These are phyloP conservation scores for Ophiostoma novo-ulmi DNA, from an alignment of 2,329 filamentous ascomycete genomes.

Conservation along the genomic window DNA sequence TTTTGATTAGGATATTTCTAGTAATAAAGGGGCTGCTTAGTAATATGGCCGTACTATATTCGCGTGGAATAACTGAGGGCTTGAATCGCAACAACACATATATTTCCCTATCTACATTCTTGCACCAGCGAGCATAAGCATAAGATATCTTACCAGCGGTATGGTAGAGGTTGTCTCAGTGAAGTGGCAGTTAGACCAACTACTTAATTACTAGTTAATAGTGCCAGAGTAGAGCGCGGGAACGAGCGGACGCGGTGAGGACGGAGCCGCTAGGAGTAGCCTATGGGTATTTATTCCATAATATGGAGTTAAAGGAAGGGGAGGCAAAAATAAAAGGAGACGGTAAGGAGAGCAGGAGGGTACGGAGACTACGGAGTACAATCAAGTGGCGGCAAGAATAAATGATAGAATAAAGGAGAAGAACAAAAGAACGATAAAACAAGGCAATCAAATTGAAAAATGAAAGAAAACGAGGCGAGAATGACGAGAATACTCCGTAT, in stretches of 20 bases:
- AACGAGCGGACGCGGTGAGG: conserved; percentile 2
- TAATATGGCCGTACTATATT: not conserved
- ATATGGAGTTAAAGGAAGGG: not conserved
- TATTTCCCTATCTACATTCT: no score
- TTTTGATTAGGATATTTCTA: not conserved
- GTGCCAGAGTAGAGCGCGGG: not conserved
- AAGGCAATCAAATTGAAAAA: not conserved
- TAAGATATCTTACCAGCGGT: not conserved
- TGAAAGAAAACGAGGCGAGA: not conserved
- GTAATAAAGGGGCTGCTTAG: not conserved
- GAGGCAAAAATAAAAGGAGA: not conserved
- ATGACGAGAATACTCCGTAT: not conserved
- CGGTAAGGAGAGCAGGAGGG: not conserved
- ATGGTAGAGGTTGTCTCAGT: not conserved
- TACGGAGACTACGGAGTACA: not conserved
- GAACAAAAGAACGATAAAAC: not conserved
- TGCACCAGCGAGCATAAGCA: no score
- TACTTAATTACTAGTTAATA: not conserved
- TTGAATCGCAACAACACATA: no score
- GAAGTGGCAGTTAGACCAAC: not conserved
- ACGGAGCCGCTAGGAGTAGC: not conserved
- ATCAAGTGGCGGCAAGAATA: not conserved
- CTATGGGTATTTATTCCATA: not conserved
- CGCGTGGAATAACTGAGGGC: no score
- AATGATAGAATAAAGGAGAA: not conserved